phyloP scores from a whole-genome alignment of 2,329 filamentous ascomycete species.

The Podosphaera leucotricha region DNA sequence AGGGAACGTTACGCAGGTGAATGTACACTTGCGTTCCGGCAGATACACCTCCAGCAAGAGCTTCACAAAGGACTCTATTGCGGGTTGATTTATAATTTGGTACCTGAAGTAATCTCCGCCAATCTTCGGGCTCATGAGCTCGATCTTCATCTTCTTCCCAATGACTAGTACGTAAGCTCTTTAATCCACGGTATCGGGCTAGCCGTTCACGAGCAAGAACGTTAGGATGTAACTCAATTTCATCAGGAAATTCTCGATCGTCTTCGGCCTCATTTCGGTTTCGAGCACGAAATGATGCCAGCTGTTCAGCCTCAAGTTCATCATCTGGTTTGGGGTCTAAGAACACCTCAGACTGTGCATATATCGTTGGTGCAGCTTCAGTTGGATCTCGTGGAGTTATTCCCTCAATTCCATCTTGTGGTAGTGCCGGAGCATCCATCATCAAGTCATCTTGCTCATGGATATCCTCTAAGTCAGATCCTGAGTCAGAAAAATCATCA shows the following conservation, averaged over 20 bases:
- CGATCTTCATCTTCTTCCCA: constrained; percentile 83
- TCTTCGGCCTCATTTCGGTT: constrained; percentile 66
- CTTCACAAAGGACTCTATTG: constrained; percentile 54
- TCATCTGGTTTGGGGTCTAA: constrained; percentile 53
- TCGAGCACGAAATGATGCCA: constrained; percentile 58
- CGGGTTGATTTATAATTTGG: constrained; percentile 75
- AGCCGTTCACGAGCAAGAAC: constrained; percentile 70
- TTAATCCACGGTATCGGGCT: constrained; percentile 69
- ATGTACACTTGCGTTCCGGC: constrained; percentile 67
- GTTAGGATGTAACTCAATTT: constrained; percentile 80
- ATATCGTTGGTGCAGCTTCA: constrained; percentile 65
- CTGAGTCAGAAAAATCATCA: constrained; percentile 50
- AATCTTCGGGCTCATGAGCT: constrained; percentile 71
- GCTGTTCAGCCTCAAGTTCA: constrained; percentile 51
- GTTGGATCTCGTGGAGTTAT: constrained; percentile 42
- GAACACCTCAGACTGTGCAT: constrained; percentile 85
- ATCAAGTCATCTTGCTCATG: constrained; percentile 36
- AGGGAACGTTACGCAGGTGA: constrained; percentile 38
- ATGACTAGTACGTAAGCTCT: constrained; percentile 64
- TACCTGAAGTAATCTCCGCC: constrained; percentile 64
- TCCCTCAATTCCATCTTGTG: constrained; percentile 66
- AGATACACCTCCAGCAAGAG: constrained; percentile 65
- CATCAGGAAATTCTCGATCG: constrained; percentile 87
- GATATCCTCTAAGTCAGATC: constrained; percentile 55
- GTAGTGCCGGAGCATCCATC: constrained; percentile 31